These are phyloP conservation scores for Entomortierella chlamydospora DNA, from an alignment of 192 early-diverging fungal genomes.

Conservation along the genomic window DNA sequence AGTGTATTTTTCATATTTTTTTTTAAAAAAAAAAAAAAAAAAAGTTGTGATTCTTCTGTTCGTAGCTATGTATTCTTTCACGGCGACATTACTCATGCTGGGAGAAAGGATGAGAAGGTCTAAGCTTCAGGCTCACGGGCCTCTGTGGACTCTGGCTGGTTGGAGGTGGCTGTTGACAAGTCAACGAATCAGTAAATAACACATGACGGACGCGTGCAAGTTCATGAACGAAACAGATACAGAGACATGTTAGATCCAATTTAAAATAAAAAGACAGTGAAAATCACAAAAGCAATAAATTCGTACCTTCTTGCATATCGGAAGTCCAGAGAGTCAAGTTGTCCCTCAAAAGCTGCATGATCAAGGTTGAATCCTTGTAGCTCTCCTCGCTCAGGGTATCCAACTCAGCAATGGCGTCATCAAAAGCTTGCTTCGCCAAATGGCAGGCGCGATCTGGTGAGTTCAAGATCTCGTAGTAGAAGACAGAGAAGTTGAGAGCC, in stretches of 20 bases:
- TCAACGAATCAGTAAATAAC: too few species aligned
- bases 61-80: not conserved
- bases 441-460: constrained; percentile 97
- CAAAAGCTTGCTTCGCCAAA: constrained; percentile 96
- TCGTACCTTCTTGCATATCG: constrained; percentile 67
- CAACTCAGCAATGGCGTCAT: constrained; percentile 99
- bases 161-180: not conserved
- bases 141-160: constrained; percentile 2
- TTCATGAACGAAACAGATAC: too few species aligned
- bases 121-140: constrained; percentile 2
- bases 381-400: constrained; percentile 99
- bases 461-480: constrained; percentile 99
- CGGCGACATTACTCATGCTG: not conserved
- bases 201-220: too few species aligned
- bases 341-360: constrained; percentile 99
- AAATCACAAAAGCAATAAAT: too few species aligned
- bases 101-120: not conserved
- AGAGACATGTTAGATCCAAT: too few species aligned
- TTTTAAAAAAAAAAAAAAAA: too few species aligned
- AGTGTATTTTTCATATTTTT: too few species aligned
- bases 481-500: constrained; percentile 98
- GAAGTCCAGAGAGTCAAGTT: constrained; percentile 99
- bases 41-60: not conserved
- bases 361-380: constrained; percentile 90
- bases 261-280: too few species aligned